Base-by-base conservation (phyloP, 176 grass and related monocot genomes). In the Triticum turgidum region DNA sequence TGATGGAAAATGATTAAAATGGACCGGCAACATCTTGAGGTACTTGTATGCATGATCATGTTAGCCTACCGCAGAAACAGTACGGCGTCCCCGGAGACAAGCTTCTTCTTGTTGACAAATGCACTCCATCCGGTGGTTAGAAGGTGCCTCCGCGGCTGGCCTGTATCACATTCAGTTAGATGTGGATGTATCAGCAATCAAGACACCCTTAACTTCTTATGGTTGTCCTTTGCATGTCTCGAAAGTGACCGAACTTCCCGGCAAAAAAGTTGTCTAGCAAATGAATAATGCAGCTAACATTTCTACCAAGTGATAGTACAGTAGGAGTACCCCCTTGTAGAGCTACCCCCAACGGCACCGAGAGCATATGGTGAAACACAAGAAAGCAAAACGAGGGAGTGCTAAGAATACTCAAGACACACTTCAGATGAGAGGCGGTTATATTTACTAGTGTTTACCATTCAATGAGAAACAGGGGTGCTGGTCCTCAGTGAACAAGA, bases 121-220 rank as follows among this genome's bases (percentile, higher is more conserved):
- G 97, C 94, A 90, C 92, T 99, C 97, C 97, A 99, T 65, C 97
- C 94, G 14, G 97, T 99, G 66, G 97, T 99, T 82, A 99, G 84
- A 81, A 99, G 92, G 82, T 99, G 97, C 81, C 97, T 91, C 30
- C 92, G 97, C 51, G 97, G 97, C 87, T 99, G 97, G 39, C 97
- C 97, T 98, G 85, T 66, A 84, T 62, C 70, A 78, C 47, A 88
- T 88, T 82, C 58, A 88, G 87, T 82, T 78, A 84, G 80, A 93
- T 76, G 80, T 83, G 81, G 84, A 88, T 82, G 83, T 84, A 78
- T 88, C 37, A 84, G 81, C 74, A 76, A 81, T 52, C 7, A 63
- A 80, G 81, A 52, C 86, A 61, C 13, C 79, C 82, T 66, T 33
- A 89, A 68, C 69, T 85, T 85, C n/a, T 65, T 24, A 78, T 41